These are phyloP conservation scores for Daldinia loculata DNA, from an alignment of 495 filamentous ascomycete genomes.

Conservation along the genomic window DNA sequence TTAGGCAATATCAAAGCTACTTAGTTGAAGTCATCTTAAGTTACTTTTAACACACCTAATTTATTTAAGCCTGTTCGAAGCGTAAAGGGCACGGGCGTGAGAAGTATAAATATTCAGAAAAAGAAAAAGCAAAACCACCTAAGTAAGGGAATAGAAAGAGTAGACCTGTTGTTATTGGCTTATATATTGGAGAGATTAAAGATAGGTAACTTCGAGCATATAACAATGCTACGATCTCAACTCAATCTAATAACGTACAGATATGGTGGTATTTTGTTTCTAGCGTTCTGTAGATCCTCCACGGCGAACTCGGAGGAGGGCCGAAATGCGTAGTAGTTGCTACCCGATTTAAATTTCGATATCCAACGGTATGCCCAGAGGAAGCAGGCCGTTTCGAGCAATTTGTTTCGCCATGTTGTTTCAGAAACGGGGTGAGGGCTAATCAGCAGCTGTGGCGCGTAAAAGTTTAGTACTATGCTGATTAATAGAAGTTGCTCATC, in stretches of 20 bases:
- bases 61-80: background rate
- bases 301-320: slow-evolving; percentile 3
- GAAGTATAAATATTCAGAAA: too few species aligned
- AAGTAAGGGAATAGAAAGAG: too few species aligned
- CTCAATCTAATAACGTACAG: background rate
- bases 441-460: slow-evolving; percentile 38
- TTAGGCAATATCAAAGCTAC: background rate
- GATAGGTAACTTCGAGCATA: background rate
- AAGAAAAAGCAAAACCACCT: too few species aligned
- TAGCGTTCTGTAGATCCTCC: slow-evolving; percentile 3
- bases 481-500: slow-evolving; percentile 12
- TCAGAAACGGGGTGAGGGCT: slow-evolving; percentile 23
- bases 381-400: slow-evolving; percentile 29
- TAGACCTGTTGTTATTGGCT: too few species aligned
- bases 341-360: slow-evolving; percentile 15
- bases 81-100: too few species aligned
- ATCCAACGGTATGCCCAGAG: slow-evolving; percentile 28
- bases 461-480: slow-evolving; percentile 13
- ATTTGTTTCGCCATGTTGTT: slow-evolving; percentile 37
- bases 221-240: background rate
- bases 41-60: background rate
- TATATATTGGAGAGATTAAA: too few species aligned
- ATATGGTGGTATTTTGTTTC: background rate
- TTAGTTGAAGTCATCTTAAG: background rate
- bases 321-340: slow-evolving; percentile 11